A percentile compares a stretch with the other conserved stretches of the same genome.
These are phyloP conservation scores for Linnemannia schmuckeri DNA, from an alignment of 192 early-diverging fungal species.

Conservation along the genomic window DNA sequence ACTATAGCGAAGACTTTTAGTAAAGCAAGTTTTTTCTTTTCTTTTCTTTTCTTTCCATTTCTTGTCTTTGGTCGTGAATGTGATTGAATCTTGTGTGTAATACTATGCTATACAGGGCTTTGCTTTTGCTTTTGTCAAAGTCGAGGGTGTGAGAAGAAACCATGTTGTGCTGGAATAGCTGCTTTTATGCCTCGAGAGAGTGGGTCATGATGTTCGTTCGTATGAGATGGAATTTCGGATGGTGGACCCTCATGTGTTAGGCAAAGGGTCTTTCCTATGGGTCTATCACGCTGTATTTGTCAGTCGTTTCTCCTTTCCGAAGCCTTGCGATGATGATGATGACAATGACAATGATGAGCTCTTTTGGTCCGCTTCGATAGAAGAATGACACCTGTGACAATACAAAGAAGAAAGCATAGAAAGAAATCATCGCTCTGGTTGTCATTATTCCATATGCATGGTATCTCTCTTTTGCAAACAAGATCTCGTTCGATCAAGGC, in stretches of 20 bases:
- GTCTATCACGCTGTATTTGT: neutral
- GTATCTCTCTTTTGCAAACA: neutral
- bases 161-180: too few species aligned
- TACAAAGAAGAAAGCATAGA: too few species aligned
- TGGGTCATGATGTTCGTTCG: neutral
- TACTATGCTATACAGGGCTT: too few species aligned
- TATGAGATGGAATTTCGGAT: neutral
- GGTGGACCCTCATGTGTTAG: neutral
- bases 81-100: too few species aligned
- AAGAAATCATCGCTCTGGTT: too few species aligned
- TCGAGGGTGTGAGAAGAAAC: too few species aligned
- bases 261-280: neutral
- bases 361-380: too few species aligned
- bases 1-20: neutral
- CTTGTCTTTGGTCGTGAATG: neutral
- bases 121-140: too few species aligned
- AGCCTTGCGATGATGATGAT: neutral
- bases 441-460: too few species aligned
- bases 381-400: too few species aligned
- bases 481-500: constrained; percentile 8
- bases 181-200: neutral
- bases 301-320: too few species aligned
- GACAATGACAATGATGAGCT: neutral
- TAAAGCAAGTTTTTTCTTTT: neutral
- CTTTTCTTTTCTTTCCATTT: too few species aligned